phyloP scores from a whole-genome alignment of 2,329 filamentous ascomycete species.

The Monosporascus sp. region DNA sequence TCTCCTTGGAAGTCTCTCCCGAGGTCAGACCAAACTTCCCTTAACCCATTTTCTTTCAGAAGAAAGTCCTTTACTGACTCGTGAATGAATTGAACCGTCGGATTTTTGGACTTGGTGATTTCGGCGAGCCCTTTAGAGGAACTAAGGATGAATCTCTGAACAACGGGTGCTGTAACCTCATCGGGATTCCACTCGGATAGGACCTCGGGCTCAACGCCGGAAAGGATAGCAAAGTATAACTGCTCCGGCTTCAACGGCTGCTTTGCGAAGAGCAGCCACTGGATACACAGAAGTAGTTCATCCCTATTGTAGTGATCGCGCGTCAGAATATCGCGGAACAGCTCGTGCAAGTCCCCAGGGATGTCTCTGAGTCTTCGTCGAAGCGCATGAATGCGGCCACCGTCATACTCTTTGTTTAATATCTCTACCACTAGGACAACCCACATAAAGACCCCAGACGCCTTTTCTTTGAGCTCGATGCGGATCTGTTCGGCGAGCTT shows the following conservation, averaged over 20 bases:
- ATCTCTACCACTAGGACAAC: slow-evolving; percentile 43
- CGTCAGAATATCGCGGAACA: slow-evolving; percentile 38
- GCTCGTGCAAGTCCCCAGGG: slow-evolving; percentile 29
- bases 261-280: slow-evolving; percentile 36
- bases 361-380: slow-evolving; percentile 31
- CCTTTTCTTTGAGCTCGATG: slow-evolving; percentile 28
- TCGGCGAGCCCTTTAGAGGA: slow-evolving; percentile 49
- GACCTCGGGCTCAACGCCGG: slow-evolving; percentile 12
- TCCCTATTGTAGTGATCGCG: slow-evolving; percentile 29
- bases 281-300: slow-evolving; percentile 29
- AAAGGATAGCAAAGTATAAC: slow-evolving; percentile 32
- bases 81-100: slow-evolving; percentile 48
- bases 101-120: slow-evolving; percentile 24
- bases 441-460: slow-evolving; percentile 39
- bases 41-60: slow-evolving; percentile 28
- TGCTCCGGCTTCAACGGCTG: slow-evolving; percentile 29
- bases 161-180: slow-evolving; percentile 7
- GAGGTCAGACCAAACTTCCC: slow-evolving; percentile 27
- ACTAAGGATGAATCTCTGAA: slow-evolving; percentile 31
- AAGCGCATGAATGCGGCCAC: slow-evolving; percentile 27
- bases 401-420: slow-evolving; percentile 36
- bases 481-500: slow-evolving; percentile 19
- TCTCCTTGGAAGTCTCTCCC: slow-evolving; percentile 24
- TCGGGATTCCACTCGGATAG: slow-evolving; percentile 23
- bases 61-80: slow-evolving; percentile 47